These are phyloP conservation scores for Lablab purpureus DNA, from an alignment of 306 rosid species.

Conservation along the genomic window DNA sequence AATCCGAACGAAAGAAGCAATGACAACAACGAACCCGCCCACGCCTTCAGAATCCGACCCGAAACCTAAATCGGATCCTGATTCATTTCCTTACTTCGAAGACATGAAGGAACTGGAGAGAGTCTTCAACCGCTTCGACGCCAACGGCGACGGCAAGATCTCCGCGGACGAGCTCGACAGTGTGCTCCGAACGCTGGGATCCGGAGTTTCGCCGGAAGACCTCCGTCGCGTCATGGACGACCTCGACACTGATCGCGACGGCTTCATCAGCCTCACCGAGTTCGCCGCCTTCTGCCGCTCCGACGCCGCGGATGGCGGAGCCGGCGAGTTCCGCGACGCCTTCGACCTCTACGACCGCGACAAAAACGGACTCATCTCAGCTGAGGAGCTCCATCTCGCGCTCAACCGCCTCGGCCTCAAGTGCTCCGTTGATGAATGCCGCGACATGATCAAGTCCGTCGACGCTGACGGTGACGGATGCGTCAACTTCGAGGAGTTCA, in stretches of 20 bases:
- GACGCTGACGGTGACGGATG: slow-evolving; percentile 83
- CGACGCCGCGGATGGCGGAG: slow-evolving; percentile 52
- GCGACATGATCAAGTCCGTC: slow-evolving; percentile 71
- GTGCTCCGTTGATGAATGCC: slow-evolving; percentile 70
- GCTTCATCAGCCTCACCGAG: slow-evolving; percentile 70
- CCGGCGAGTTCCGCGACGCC: slow-evolving; percentile 69
- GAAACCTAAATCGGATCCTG: slow-evolving; percentile 19
- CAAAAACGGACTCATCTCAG: slow-evolving; percentile 77
- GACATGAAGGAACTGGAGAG: slow-evolving; percentile 55
- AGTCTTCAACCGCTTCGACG: slow-evolving; percentile 83
- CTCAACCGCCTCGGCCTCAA: slow-evolving; percentile 70
- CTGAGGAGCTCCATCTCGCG: slow-evolving; percentile 68
- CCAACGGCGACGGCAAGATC: slow-evolving; percentile 88
- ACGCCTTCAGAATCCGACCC: slow-evolving; percentile 31
- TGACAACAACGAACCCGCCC: slow-evolving; percentile 22
- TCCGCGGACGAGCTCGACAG: slow-evolving; percentile 69
- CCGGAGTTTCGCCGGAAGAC: slow-evolving; percentile 50
- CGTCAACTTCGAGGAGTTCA: slow-evolving; percentile 81
- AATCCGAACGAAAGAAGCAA: slow-evolving; percentile 1
- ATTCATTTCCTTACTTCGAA: slow-evolving; percentile 32
- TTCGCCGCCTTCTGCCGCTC: slow-evolving; percentile 73
- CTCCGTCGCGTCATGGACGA: slow-evolving; percentile 69
- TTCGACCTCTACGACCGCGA: slow-evolving; percentile 85
- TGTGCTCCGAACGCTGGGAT: slow-evolving; percentile 70
- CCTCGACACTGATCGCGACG: slow-evolving; percentile 71